A percentile compares a stretch with the other conserved stretches of the same genome.
These are phyloP conservation scores for Leucogyrophana mollusca DNA, from an alignment of 768 basidiomycete genomes.

Conservation along the genomic window DNA sequence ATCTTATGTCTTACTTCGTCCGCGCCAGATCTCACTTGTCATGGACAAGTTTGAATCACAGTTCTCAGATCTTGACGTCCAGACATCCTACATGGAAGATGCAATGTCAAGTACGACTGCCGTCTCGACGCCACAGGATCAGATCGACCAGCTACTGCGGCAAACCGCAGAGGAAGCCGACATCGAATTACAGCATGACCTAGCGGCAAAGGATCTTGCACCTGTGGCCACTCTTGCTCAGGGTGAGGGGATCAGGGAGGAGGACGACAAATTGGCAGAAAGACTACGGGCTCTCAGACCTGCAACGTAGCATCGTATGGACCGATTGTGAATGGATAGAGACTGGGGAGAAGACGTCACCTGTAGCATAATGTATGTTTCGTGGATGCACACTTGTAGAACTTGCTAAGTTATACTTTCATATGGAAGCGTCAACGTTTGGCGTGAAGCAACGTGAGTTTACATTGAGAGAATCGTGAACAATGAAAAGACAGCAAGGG, in stretches of 20 bases:
- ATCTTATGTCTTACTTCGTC: background rate
- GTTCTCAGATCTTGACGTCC: conserved; percentile 96
- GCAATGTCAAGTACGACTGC: conserved; percentile 94
- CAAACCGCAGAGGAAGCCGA: conserved; percentile 98
- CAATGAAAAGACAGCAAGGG: no score
- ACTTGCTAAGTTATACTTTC: no score
- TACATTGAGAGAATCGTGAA: no score
- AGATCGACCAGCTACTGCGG: conserved; percentile 87
- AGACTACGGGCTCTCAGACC: conserved; percentile 87
- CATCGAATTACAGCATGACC: conserved; percentile 90
- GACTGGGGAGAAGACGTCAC: background rate
- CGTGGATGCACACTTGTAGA: no score
- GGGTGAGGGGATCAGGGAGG: conserved; percentile 62
- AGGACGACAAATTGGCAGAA: conserved; percentile 81
- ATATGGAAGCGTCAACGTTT: no score
- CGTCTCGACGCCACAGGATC: conserved; percentile 92
- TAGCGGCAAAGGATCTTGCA: conserved; percentile 62
- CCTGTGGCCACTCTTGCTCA: conserved; percentile 56
- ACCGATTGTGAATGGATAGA: no score
- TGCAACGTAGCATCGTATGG: conserved; percentile 60
- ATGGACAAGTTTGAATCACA: conserved; percentile 99
- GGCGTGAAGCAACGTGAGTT: no score
- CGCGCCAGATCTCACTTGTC: conserved; percentile 83
- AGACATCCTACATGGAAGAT: conserved; percentile 97
- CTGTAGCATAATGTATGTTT: background rate